Base-by-base conservation (phyloP, 768 basidiomycete species). In the Pleurotus eryngii region DNA sequence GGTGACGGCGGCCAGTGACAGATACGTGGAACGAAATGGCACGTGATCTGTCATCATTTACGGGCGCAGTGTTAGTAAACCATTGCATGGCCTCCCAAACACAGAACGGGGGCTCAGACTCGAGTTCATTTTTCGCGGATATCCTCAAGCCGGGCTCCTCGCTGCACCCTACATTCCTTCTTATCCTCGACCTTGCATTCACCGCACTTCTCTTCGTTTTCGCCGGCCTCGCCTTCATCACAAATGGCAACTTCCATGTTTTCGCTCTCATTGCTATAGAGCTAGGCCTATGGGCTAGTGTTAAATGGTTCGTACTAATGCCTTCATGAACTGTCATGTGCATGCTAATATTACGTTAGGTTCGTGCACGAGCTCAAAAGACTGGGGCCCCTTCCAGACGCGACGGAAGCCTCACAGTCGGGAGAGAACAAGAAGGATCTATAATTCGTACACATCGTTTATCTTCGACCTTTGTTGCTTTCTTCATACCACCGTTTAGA, bases 401-500 rank as follows among this genome's bases (percentile, higher is more conserved):
- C 40, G 46, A 46, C 45, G 42, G 50, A 57, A 59, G 57, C 60
- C 60, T 40, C 61, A 39, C 59, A 40, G 59, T 62, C 30, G 11
- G 30, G 55, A 54, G 61, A 68, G 39, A 45, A 57, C 56, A 73
- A 70, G 56, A 75, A 75, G 63, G 63, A 70, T 56, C 61, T 63
- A 45, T 73, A 56, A 67, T 40, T 49, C n/a, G 39, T 59, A 37
- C 48, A 26, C 18, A 15, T n/a, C 42, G 18, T 35, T 78, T 63
- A 86, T 60, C 80, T 74, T 60, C 77, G 77, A 15, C 73, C 70
- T 51, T 76, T 81, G 56, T 87, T 84, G 63, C 76, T 83, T 56
- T 82, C 83, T 64, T 95, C 92, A 71, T 92, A 88, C 95, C 95
- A 97, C 54, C 72, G 72, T 71, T 92, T 95, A 61, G 86, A 88